Evolutionary conservation across 441 rosid species (phyloP).

Genomic region (Adansonia madagascariensis): DNA sequence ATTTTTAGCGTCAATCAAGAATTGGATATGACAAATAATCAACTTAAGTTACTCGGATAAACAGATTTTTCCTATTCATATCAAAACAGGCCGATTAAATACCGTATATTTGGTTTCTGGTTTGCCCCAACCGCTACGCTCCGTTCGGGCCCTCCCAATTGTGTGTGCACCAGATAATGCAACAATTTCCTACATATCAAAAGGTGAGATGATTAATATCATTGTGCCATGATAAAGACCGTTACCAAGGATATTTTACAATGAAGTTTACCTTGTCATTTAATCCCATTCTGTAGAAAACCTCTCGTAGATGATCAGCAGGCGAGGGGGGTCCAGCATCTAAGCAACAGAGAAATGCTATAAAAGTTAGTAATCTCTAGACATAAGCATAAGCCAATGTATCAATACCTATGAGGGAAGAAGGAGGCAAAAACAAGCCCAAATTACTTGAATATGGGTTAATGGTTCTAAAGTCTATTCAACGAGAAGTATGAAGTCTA

Average conservation of each 20-base stretch:
- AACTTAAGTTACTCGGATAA: neutral
- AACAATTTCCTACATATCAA: slow-evolving; percentile 74
- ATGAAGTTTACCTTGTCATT: slow-evolving; percentile 63
- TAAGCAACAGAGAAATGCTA: slow-evolving; percentile 33
- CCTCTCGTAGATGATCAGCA: slow-evolving; percentile 77
- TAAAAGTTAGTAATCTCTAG: neutral
- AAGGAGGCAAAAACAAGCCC: neutral
- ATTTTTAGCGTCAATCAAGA: slow-evolving; percentile 2
- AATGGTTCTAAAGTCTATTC: neutral
- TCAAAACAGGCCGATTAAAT: slow-evolving; percentile 24
- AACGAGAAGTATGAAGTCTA: neutral
- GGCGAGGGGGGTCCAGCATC: slow-evolving; percentile 92
- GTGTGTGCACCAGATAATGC: slow-evolving; percentile 98
- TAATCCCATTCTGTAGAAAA: slow-evolving; percentile 91
- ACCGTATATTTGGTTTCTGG: slow-evolving; percentile 94
- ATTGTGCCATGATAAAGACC: neutral
- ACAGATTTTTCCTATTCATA: neutral
- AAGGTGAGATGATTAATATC: neutral
- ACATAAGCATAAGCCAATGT: neutral
- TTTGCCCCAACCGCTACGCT: slow-evolving; percentile 95
- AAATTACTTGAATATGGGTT: neutral
- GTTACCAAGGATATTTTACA: neutral
- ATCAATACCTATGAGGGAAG: neutral
- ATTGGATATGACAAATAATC: neutral
- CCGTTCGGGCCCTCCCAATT: slow-evolving; percentile 90